Conservation (phyloP, 345 rosid species). For the Eucalyptus urophylla region DNA sequence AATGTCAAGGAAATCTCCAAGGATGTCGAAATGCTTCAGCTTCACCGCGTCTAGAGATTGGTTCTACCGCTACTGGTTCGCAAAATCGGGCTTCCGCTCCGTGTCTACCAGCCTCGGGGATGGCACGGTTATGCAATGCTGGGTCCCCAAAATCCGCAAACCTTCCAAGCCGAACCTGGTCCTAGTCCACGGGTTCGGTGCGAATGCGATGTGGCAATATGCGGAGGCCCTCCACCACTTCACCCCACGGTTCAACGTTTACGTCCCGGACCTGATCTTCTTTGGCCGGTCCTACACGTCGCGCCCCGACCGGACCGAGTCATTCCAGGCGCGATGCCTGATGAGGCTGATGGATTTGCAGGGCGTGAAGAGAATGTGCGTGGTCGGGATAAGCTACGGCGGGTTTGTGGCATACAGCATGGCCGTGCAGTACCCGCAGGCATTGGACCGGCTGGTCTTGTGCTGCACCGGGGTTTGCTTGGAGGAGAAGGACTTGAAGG, state of each 20-base stretch:
- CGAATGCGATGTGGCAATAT: slow-evolving; percentile 84
- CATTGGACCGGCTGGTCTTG: slow-evolving; percentile 44
- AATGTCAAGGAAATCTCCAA: background rate
- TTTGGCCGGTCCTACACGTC: slow-evolving; percentile 48
- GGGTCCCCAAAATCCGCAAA: slow-evolving; percentile 40
- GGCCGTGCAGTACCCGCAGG: slow-evolving; percentile 45
- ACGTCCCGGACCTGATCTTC: slow-evolving; percentile 66
- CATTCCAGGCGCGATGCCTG: slow-evolving; percentile 55
- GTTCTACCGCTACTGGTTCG: background rate
- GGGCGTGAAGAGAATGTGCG: slow-evolving; percentile 25
- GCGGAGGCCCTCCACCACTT: slow-evolving; percentile 42
- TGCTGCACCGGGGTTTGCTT: slow-evolving; percentile 72
- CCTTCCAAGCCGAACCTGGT: slow-evolving; percentile 26
- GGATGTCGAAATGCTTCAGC: slow-evolving; percentile 1
- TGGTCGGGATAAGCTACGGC: slow-evolving; percentile 75
- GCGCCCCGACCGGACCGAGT: slow-evolving; percentile 30
- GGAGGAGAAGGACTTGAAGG: slow-evolving; percentile 62
- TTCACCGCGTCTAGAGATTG: slow-evolving; percentile 1
- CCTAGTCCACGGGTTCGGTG: slow-evolving; percentile 68
- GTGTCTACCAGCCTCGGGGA: slow-evolving; percentile 30
- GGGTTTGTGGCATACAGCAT: slow-evolving; percentile 74
- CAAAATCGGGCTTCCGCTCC: background rate
- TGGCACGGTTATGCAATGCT: slow-evolving; percentile 60
- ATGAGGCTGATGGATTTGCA: slow-evolving; percentile 40
- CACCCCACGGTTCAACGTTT: slow-evolving; percentile 48